Evolutionary conservation across 2,329 filamentous ascomycete species (phyloP), one percentile per base, ranked within the genome.

Genomic region (Claviceps maximensis): DNA sequence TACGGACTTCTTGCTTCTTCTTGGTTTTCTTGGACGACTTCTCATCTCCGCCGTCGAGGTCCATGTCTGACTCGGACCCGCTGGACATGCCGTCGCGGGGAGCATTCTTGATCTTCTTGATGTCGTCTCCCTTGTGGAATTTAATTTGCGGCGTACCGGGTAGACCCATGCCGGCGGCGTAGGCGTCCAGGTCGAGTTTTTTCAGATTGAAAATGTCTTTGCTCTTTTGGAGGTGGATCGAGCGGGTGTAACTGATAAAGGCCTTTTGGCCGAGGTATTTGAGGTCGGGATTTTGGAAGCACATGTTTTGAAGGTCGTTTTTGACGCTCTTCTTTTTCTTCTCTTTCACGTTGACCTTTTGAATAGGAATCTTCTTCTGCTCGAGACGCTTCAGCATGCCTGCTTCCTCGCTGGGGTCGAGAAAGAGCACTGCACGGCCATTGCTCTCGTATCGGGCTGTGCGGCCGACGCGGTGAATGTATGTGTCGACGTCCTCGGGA

Each of bases 181-280:
- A 97, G 9, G 83, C 89, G 64, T 97, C 90, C 12, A 98, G 70
- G 55, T 93, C 84, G 50, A 96, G 78, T 47, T 87, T 79, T 56
- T 87, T 82, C 36, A 98, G 74, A 55, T 93, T 80, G 71, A 98
- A 98, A 1, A 94, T 78, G 17, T 91, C 86, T 69, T 95, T 96
- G 65, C 96, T 89, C 61, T 85, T 89, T 67, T 96, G 90, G 29
- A 96, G 71, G 63, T 93, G 83, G 40, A 98, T 71, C 2, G 89
- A 94, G 56, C 87, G 83, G 13, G 85, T 82, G 67, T 97, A 96
- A 56, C 86, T 91, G 61, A 91, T 84, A 61, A 98, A 98, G 0
- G 93, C 89, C 67, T 97, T 98, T 64, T 97, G 91, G 0, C 87
- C 94, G 1, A 97, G 76, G 59, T 97, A 97, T 63, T 97, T 97